Conservation (phyloP, 441 rosid genomes). For the Populus hybrid region DNA sequence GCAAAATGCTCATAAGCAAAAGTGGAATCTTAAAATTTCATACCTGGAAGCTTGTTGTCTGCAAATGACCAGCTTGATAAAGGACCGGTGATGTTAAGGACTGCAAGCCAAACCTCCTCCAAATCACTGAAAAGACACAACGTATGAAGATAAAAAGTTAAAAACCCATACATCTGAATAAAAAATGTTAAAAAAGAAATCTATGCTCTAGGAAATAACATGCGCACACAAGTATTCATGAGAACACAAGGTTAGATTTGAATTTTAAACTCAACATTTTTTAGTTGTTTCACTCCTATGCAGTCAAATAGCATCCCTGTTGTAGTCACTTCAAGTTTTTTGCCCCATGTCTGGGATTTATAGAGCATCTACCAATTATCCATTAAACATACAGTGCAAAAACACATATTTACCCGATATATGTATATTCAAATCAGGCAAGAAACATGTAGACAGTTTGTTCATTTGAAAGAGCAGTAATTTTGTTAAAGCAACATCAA, state of each 20-base stretch:
- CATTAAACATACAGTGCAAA: neutral
- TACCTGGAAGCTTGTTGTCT: slow-evolving; percentile 70
- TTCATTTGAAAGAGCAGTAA: neutral
- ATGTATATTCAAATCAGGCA: neutral
- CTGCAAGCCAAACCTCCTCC: slow-evolving; percentile 91
- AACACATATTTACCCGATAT: neutral
- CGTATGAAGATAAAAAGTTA: slow-evolving; percentile 6
- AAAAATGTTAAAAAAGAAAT: too few species aligned
- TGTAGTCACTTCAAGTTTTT: neutral
- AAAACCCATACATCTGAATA: neutral
- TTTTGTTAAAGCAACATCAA: neutral
- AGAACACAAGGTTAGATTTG: neutral
- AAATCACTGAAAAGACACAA: slow-evolving; percentile 55
- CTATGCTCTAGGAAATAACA: neutral
- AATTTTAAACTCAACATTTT: neutral
- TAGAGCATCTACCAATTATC: neutral
- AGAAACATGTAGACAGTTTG: neutral
- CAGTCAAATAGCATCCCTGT: neutral
- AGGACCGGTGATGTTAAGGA: slow-evolving; percentile 90
- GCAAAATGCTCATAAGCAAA: neutral
- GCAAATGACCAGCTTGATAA: slow-evolving; percentile 94
- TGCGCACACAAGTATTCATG: neutral
- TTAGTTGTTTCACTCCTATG: neutral
- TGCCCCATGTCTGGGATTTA: neutral
- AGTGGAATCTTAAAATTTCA: slow-evolving; percentile 4